phyloP scores from a whole-genome alignment of 2,329 filamentous ascomycete species.

The Colletotrichum ledebouriae region DNA sequence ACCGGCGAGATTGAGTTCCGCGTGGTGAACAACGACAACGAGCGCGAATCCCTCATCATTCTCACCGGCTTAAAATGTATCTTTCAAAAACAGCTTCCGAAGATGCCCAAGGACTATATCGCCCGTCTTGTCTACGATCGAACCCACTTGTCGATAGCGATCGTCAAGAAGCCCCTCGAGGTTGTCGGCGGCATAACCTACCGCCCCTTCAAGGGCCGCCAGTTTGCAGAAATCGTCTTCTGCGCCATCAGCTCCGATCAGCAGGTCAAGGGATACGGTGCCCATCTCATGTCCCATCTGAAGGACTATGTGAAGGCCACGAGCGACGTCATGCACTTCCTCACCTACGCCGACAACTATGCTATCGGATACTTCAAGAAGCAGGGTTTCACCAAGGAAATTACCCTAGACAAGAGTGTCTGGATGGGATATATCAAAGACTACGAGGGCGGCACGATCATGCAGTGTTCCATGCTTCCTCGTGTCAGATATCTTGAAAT shows the following conservation, averaged over 20 bases:
- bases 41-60: slow-evolving; percentile 90
- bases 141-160: slow-evolving; percentile 95
- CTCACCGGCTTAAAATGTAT: slow-evolving; percentile 96
- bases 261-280: slow-evolving; percentile 98
- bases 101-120: slow-evolving; percentile 99
- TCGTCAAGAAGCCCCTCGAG: slow-evolving; percentile 95
- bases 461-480: slow-evolving; percentile 98
- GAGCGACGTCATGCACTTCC: slow-evolving; percentile 96
- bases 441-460: slow-evolving; percentile 98
- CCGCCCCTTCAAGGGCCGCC: slow-evolving; percentile 89
- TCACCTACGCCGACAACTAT: slow-evolving; percentile 99
- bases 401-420: slow-evolving; percentile 87
- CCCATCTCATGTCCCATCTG: slow-evolving; percentile 96
- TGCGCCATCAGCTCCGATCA: slow-evolving; percentile 98
- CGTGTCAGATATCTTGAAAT: slow-evolving; percentile 94
- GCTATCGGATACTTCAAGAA: slow-evolving; percentile 99
- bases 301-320: slow-evolving; percentile 99
- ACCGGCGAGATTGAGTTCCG: slow-evolving; percentile 96
- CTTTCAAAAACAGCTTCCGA: slow-evolving; percentile 97
- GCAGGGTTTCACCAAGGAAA: slow-evolving; percentile 98
- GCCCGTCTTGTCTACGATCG: slow-evolving; percentile 97
- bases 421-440: slow-evolving; percentile 99
- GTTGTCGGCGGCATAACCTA: slow-evolving; percentile 98
- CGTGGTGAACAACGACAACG: slow-evolving; percentile 96
- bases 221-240: slow-evolving; percentile 98